Base-by-base conservation (phyloP, 1,284 basidiomycete species). In the Takashimella tepidaria region DNA sequence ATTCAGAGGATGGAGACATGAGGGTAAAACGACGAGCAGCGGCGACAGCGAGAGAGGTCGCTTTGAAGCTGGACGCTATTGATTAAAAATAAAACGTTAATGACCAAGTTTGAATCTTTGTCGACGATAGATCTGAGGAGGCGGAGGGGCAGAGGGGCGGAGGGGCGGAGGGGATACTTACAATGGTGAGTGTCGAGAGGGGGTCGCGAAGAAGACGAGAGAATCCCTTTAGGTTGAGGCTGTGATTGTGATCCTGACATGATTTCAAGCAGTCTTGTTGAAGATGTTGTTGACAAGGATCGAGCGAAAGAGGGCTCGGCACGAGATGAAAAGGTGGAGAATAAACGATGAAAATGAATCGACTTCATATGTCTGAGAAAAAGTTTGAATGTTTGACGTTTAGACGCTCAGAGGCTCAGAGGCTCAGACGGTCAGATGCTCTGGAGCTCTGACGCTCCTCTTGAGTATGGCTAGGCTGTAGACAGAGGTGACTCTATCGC, bases 21-120 rank as follows among this genome's bases (percentile, higher is more conserved):
- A 54, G 50, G 22, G 57, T 54, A 45, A 60, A 56, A 1, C 58
- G 50, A 19, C 58, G 56, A 5, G 59, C 57, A 12, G 60, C 60
- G 3, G 57, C 52, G 13, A 61, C 54, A 20, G 62, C 62, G 20
- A 64, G 54, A 20, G 56, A 57, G 20, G 49, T 53, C 43, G 51
- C 51, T 23, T 51, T 47, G 41, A 57, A 50, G 10, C 31, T 16
- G 31, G 31, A 37, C 16, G 31, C 31, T 37, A 16, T 37, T 8
- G 31, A 37, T 37, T 16, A 37, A 16, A 16, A 16, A 37, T 37
- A 16, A 37, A 37, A 16, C n/a, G n/a, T n/a, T n/a, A n/a, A n/a
- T 8, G 31, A 37, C 10, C 10, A 37, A 37, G 31, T 37, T 8
- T 37, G 31, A 16, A 37, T 16, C n/a, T n/a, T n/a, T n/a, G n/a